Evolutionary conservation across 179 eudicot genomes (phyloP), one percentile per base, ranked within the genome.

Genomic region (Drosera spatulata): DNA sequence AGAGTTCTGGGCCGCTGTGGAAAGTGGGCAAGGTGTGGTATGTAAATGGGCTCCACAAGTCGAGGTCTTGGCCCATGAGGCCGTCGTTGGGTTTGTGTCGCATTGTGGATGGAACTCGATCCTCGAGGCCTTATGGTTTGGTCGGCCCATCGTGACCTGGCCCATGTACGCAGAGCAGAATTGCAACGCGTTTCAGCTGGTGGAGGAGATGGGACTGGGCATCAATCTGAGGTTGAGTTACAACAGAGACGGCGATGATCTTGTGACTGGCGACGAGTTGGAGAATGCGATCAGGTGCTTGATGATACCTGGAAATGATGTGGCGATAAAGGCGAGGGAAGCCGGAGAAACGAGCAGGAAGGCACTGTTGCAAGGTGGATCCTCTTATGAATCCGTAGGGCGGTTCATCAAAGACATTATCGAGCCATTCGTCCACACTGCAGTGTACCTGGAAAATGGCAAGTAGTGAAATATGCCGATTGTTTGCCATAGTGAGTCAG

Each of bases 21-120:
- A 68, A 10, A 54, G 48, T 5, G 70, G 65, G 40, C 47, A 45
- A 13, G 79, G 79, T n/a, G 11, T 65, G 54, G 65, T 75, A 11
- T 68, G 74, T 5, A 76, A 77, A n/a, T 76, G 80, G 80, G 74
- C 62, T 2, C 66, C 77, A 12, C 80, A 77, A 41, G 75, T 50
- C 60, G 71, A 61, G 47, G 63, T 77, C 39, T 43, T 77, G 46
- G 59, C 65, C 12, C 81, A 73, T 54, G 43, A 48, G 8, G 70
- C 78, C 2, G 57, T 70, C 0, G 75, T 72, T 3, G 77, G 71
- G 12, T 77, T 77, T 33, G 70, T 77, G 58, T 69, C 75, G 39
- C 80, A 77, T 48, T 77, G 80, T 37, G 80, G 80, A n/a, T 77
- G 77, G 80, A 77, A 77, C 42, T 77, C 80, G 50, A 66, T 49